Evolutionary conservation across 2,329 filamentous ascomycete genomes (phyloP), one percentile per base, ranked within the genome.

Genomic region (Didymella sp.): DNA sequence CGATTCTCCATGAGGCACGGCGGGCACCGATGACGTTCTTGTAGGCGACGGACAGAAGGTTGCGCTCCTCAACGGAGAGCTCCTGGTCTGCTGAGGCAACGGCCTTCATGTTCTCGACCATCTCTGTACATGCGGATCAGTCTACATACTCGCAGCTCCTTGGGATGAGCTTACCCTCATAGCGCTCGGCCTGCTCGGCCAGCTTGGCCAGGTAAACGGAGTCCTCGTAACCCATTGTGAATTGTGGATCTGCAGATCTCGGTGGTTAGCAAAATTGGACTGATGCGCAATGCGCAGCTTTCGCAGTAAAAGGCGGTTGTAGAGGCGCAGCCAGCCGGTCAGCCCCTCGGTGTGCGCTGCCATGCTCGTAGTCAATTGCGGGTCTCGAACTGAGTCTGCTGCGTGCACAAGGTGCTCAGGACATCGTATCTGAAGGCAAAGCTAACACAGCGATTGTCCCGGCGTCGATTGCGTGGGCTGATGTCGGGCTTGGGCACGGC

Each of bases 71-170:
- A 70, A 97, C 92, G 64, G 80, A 82, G 58, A 84, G 80, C 75
- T 84, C 82, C 76, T 82, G 81, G 73, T 84, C 80, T 70, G 94
- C 91, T 70, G 90, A 93, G 74, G 94, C 94, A 75, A 97, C 94
- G 71, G 91, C 88, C 89, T 97, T 98, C 94, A 98, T 98, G 88
- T 97, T 96, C 86, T 96, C 92, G 71, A 98, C 94, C 94, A 98
- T 97, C 84, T 97, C 94, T 97, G 81, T 57, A 66, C 22, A 44
- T 41, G 49, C 31, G 22, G 27, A 53, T 73, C 59, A 73, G 67
- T 50, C 47, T 38, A 49, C 53, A 13, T 25, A 22, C 31, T 53
- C 41, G 45, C 44, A 31, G 45, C 50, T 31, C 46, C 46, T 53
- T 21, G 28, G 47, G 13, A 55, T 28, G 58, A 46, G 50, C 77